These are phyloP conservation scores for Monilinia aucupariae DNA, from an alignment of 2,329 filamentous ascomycete genomes.

Conservation along the genomic window DNA sequence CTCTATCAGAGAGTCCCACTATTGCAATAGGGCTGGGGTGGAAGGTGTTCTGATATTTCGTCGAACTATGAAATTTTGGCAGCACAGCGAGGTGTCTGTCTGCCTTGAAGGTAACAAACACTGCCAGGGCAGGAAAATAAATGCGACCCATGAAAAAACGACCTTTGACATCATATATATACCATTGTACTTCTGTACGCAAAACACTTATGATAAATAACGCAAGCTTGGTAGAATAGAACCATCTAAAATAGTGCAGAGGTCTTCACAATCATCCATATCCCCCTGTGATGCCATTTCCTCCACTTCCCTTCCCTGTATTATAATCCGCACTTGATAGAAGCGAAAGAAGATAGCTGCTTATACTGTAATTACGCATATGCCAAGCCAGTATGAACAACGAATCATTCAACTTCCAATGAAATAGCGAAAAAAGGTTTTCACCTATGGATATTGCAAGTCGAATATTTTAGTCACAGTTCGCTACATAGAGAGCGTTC, in stretches of 20 bases:
- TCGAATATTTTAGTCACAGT: neutral
- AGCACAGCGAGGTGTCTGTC: slow-evolving; percentile 6
- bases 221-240: neutral
- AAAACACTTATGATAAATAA: neutral
- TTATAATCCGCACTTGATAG: too few relatives aligned
- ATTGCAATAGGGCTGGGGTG: slow-evolving; percentile 37
- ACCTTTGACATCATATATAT: neutral
- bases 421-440: too few relatives aligned
- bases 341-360: neutral
- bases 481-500: too few relatives aligned
- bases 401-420: neutral
- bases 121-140: neutral
- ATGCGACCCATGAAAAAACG: neutral
- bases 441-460: neutral
- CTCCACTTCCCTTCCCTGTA: too few relatives aligned
- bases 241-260: neutral
- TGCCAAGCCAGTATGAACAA: neutral
- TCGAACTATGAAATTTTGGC: neutral
- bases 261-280: neutral
- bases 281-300: neutral
- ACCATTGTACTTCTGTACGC: neutral
- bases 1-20: slow-evolving; percentile 59
- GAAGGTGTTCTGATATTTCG: neutral
- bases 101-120: neutral
- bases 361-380: neutral